These are phyloP conservation scores for Trichoderma gamsii DNA, from an alignment of 495 filamentous ascomycete species.

Conservation along the genomic window DNA sequence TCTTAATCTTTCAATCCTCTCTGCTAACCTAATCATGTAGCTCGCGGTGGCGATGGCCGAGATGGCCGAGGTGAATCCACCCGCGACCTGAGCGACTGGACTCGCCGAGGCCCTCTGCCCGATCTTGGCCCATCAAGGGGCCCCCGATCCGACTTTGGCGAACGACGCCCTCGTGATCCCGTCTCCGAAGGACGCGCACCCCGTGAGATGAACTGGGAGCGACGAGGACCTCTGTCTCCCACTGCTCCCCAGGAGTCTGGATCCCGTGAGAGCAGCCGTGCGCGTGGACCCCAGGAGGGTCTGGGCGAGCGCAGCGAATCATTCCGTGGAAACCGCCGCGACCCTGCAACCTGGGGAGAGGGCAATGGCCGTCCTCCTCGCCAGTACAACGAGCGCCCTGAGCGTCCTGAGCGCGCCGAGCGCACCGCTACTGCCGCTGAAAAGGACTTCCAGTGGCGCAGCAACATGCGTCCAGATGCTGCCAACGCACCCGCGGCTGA, in stretches of 20 bases:
- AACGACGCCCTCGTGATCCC: conserved; percentile 28
- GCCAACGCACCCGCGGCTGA: conserved; percentile 52
- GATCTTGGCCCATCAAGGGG: conserved; percentile 36
- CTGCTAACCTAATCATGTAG: conserved; percentile 13
- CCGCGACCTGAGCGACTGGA: conserved; percentile 74
- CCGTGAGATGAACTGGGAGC: conserved; percentile 93
- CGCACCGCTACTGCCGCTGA: conserved; percentile 77
- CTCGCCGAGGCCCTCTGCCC: conserved; percentile 75
- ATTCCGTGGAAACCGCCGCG: conserved; percentile 54
- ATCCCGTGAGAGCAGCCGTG: conserved; percentile 62
- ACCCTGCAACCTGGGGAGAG: conserved; percentile 80
- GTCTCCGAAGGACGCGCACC: conserved; percentile 66
- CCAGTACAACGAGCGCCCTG: conserved; percentile 68
- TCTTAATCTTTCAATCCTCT: conserved; percentile 7
- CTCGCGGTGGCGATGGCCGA: conserved; percentile 19
- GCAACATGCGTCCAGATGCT: conserved; percentile 71
- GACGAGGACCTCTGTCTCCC: conserved; percentile 84
- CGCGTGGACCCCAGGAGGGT: conserved; percentile 56
- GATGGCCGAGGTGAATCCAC: conserved; percentile 44
- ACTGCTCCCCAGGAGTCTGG: conserved; percentile 46
- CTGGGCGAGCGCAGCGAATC: conserved; percentile 33
- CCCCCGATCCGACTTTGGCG: conserved; percentile 29
- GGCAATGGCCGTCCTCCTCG: conserved; percentile 73
- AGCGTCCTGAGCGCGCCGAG: conserved; percentile 61
- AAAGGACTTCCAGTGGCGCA: conserved; percentile 79